Evolutionary conservation across 176 grass and related monocot species (phyloP), one percentile per base, ranked within the genome.

Genomic region (Saccharum spontaneum): DNA sequence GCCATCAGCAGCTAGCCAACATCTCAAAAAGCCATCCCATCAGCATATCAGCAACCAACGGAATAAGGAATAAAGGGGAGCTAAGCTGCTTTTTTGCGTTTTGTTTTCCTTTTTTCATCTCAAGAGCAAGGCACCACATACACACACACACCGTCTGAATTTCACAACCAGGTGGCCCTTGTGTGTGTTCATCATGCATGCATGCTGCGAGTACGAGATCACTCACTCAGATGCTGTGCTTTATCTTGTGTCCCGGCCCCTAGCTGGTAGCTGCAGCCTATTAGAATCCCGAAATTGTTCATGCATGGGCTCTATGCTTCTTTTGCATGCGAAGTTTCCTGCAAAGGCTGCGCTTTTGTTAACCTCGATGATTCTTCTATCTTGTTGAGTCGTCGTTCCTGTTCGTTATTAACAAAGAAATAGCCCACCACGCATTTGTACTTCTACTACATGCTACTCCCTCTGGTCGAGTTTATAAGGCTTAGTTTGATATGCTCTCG

Each of bases 301-400:
- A 28, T 64, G 23, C 23, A 68, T 87, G 79, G 85, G 78, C 61
- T 81, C 7, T 36, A 43, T 13, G 10, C 1, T 82, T 87, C 57
- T 73, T 67, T 68, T 59, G n/a, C 4, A 12, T 22, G 34, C 59
- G 68, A 81, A 81, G 85, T 81, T 87, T 67, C 85, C 34, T 73
- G 75, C 37, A 69, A 48, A 69, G 37, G 54, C 24, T 70, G 54
- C 37, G 20, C 54, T 57, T 17, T 46, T 10, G 0, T 0, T 17
- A n/a, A 28, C 28, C 16, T 16, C 18, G 16, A 20, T 1, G 52
- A 55, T 20, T 55, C 52, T 8, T 55, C 16, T 52, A 2, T 43
- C 9, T 43, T 10, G 9, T 43, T 10, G 40, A 43, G 49, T 52
- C 49, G 48, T 17, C 28, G 28, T 48, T 13, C 12, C 17, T 16